A percentile compares a stretch with the other conserved stretches of the same genome.
phyloP scores from a whole-genome alignment of 2,329 filamentous ascomycete genomes.

The Trichoderma brevicompactum region DNA sequence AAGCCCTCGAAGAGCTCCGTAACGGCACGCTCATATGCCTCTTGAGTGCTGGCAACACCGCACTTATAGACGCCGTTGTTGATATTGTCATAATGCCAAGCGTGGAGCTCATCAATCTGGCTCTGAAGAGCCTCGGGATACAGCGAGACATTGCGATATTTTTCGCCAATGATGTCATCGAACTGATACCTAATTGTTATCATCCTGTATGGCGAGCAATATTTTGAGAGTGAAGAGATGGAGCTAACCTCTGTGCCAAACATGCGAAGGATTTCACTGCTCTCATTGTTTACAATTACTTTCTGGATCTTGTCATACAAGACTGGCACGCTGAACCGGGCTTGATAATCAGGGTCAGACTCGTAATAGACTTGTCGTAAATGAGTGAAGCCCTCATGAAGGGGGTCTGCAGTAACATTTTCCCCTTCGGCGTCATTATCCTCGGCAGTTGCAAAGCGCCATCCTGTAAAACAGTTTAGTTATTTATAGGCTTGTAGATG shows the following conservation, averaged over 20 bases:
- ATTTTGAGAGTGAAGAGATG: background rate
- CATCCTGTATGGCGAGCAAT: background rate
- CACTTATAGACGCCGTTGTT: slow-evolving; percentile 73
- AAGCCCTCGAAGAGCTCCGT: slow-evolving; percentile 71
- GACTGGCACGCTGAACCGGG: slow-evolving; percentile 84
- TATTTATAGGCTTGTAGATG: background rate
- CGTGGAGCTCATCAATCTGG: slow-evolving; percentile 75
- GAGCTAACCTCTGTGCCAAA: slow-evolving; percentile 68
- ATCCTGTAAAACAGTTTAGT: slow-evolving; percentile 43
- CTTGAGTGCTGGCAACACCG: slow-evolving; percentile 81
- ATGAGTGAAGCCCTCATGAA: slow-evolving; percentile 70
- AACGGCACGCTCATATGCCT: slow-evolving; percentile 78
- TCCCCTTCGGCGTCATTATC: slow-evolving; percentile 57
- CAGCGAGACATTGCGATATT: slow-evolving; percentile 64
- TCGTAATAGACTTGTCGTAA: slow-evolving; percentile 79
- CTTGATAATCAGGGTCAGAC: slow-evolving; percentile 70
- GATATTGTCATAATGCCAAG: slow-evolving; percentile 76
- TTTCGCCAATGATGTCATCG: slow-evolving; percentile 65
- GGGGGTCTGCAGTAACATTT: slow-evolving; percentile 66
- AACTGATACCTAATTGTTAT: slow-evolving; percentile 53
- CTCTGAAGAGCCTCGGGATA: slow-evolving; percentile 65
- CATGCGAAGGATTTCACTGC: slow-evolving; percentile 89
- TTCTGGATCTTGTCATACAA: slow-evolving; percentile 76
- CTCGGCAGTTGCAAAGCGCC: slow-evolving; percentile 75
- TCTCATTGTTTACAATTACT: slow-evolving; percentile 86